Evolutionary conservation across 495 filamentous ascomycete genomes (phyloP), one percentile per base, ranked within the genome.

Genomic region (Aspergillus sclerotiicarbonarius): DNA sequence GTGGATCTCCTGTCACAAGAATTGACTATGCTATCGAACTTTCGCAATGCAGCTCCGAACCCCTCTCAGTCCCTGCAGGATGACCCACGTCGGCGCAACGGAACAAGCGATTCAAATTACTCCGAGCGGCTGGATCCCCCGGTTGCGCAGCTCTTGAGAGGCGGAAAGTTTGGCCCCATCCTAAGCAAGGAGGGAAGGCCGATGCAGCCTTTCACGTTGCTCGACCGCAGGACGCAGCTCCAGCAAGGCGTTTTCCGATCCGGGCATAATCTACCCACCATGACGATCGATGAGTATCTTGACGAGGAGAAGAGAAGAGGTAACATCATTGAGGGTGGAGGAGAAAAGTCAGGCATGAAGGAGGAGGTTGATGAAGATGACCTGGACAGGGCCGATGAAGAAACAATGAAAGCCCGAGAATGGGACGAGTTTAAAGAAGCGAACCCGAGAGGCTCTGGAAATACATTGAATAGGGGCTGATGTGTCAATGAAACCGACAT

Each of bases 261-360:
- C 3, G 89, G 92, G 8, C 94, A 98, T 69, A 96, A 89, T 71
- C 74, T 98, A 43, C 94, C 94, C 8, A 98, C 95, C 0, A 98
- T 98, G 94, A 90, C 84, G 0, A 98, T 98, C 58, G 95, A 98
- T 61, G 94, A 98, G 71, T 98, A 98, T 67, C 76, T 98, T 15
- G 93, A 93, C 47, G 94, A 98, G 74, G 94, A 98, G 71, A 79
- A 86, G 58, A 79, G 82, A 59, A 78, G 89, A 67, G 95, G 95
- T 8, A 90, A 90, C n/a, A 89, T 98, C 20, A 87, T 96, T 53
- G 87, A 96, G 67, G 92, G 92, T 30, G 94, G 94, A 6, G 47
- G 47, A 43, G 86, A 88, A 66, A 82, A 88, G 60, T 91, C 87
- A 53, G 82, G 82, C n/a, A 73, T 83, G 18, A 71, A 75, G 52